Base-by-base conservation (phyloP, 2,329 filamentous ascomycete genomes). In the Fusarium napiforme region DNA sequence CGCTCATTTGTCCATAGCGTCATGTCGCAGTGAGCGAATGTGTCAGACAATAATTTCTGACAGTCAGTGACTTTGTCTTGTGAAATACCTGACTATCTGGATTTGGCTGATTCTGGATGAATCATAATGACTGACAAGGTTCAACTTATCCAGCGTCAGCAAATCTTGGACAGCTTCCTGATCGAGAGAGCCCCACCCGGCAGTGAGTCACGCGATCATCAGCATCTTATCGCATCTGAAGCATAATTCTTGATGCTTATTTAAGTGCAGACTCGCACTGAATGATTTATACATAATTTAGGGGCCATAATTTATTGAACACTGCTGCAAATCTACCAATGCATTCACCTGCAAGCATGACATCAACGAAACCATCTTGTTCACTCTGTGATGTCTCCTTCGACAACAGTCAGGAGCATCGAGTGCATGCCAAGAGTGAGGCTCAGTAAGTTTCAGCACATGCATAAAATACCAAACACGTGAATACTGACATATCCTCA, bases 341-440 rank as follows among this genome's bases (percentile, higher is more conserved):
- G 14, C 21, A 4, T 9, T 23, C 47, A 18, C 9, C 5, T 50
- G n/a, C n/a, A n/a, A 43, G 4, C 2, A 69, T 69, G 67, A 0
- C 67, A 23, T 64, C 28, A 5, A 45, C 46, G 1, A 47, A 49
- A 45, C 52, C 32, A 14, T 28, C n/a, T 2, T 69, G 67, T 39
- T 70, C 66, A 5, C 40, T 70, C 14, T 69, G 67, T 5, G 14
- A 40, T 15, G 9, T 70, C 21, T 40, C 59, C 4, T 70, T 69
- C 16, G 60, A 65, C 16, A 70, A 43, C 4, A 65, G 59, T 14
- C 50, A 26, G 2, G 66, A 69, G 14, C 67, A 69, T 9, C 63
- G 67, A 21, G n/a, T 37, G 5, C 67, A 69, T 21, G 67, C 67
- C 8, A 69, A 70, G 40, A 69, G 59, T 12, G 60, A 65, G 14